Evolutionary conservation across 371 early-diverging fungal species (phyloP).

Genomic region (Mucor sp.): DNA sequence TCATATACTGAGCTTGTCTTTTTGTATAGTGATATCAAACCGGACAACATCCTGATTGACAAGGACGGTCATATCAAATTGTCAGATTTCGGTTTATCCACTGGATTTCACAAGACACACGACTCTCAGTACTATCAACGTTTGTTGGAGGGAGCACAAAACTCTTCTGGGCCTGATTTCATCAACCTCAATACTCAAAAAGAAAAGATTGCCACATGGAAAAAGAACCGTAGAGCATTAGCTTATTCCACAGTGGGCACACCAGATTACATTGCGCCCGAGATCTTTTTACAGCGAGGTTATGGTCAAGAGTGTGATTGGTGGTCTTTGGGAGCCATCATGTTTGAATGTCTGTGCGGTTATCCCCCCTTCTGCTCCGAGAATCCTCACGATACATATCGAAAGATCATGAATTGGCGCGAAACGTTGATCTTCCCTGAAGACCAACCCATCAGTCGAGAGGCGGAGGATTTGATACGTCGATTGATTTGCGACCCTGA

Average conservation of each 20-base stretch:
- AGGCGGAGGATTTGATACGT: conserved; percentile 91
- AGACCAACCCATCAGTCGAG: conserved; percentile 88
- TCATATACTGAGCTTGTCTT: conserved; percentile 6
- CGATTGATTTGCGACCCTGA: conserved; percentile 88
- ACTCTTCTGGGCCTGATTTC: conserved; percentile 58
- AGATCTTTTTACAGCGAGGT: conserved; percentile 91
- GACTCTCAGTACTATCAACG: conserved; percentile 93
- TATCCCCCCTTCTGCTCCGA: conserved; percentile 98
- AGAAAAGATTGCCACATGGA: conserved; percentile 95
- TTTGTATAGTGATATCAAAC: conserved; percentile 80
- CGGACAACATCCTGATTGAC: conserved; percentile 87
- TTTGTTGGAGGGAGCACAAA: conserved; percentile 64
- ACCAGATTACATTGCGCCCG: conserved; percentile 98
- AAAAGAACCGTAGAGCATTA: conserved; percentile 89
- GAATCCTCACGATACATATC: conserved; percentile 94
- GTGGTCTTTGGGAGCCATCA: conserved; percentile 99
- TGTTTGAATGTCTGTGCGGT: conserved; percentile 97
- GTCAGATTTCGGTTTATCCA: conserved; percentile 97
- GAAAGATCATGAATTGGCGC: conserved; percentile 96
- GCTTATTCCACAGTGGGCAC: conserved; percentile 97
- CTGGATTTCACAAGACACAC: conserved; percentile 98
- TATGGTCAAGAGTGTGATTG: conserved; percentile 98
- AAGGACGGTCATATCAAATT: conserved; percentile 89
- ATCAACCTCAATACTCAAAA: conserved; percentile 82
- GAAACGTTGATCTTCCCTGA: conserved; percentile 90